phyloP scores from a whole-genome alignment of 1,284 basidiomycete species.

The Tetrapyrgos nigripes region DNA sequence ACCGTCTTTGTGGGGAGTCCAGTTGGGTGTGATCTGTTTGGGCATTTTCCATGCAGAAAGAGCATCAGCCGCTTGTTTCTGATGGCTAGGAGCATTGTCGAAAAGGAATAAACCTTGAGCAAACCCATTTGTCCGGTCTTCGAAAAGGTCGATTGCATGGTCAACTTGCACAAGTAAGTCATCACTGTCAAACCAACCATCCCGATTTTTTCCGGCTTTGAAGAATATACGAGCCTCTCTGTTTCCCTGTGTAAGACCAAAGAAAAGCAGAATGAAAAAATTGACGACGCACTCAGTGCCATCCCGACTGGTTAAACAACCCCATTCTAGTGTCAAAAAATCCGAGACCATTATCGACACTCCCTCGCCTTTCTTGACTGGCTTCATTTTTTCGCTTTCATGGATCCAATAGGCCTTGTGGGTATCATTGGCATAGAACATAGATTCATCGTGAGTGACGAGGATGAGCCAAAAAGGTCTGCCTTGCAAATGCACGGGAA shows the following conservation, averaged over 20 bases:
- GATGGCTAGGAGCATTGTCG: slow-evolving; percentile 48
- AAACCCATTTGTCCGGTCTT: slow-evolving; percentile 33
- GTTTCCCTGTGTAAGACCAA: too few species aligned
- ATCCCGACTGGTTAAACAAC: slow-evolving; percentile 28
- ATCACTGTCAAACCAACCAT: slow-evolving; percentile 39
- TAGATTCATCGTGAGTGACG: slow-evolving; percentile 45
- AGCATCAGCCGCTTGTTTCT: too few species aligned
- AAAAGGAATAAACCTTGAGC: too few species aligned
- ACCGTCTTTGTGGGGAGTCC: slow-evolving; percentile 29
- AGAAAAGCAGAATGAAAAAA: too few species aligned
- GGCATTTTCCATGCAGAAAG: slow-evolving; percentile 41
- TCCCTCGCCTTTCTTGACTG: slow-evolving; percentile 41
- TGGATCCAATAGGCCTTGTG: slow-evolving; percentile 35
- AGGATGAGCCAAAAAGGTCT: too few species aligned
- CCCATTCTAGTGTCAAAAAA: slow-evolving; percentile 40
- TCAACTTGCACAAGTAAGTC: slow-evolving; percentile 35
- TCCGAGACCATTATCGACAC: slow-evolving; percentile 40
- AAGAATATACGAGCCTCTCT: too few species aligned
- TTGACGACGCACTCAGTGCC: too few species aligned
- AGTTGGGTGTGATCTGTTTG: slow-evolving; percentile 26
- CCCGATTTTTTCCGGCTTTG: slow-evolving; percentile 37
- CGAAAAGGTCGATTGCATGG: slow-evolving; percentile 39
- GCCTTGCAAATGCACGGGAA: too few species aligned
- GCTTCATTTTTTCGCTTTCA: slow-evolving; percentile 22
- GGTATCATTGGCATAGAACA: slow-evolving; percentile 45